Percentiles rank a stretch among this genome's conserved stretches.
Evolutionary conservation across 1,284 basidiomycete genomes (phyloP).

Genomic region (Xanthoconium separans): DNA sequence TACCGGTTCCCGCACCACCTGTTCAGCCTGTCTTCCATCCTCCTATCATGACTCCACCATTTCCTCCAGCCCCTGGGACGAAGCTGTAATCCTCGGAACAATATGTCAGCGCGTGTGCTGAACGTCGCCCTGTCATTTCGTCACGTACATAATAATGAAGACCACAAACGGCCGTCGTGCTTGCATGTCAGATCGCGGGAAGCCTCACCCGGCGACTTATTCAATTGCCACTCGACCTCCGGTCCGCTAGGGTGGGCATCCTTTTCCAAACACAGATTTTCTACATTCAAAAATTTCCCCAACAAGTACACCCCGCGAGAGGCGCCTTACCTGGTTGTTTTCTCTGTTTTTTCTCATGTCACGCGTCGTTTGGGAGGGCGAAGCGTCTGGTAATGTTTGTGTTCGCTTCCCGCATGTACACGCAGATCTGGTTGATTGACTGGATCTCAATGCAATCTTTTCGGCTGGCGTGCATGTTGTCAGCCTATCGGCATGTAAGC

Average conservation of each 20-base stretch:
- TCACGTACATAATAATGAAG: constrained; percentile 23
- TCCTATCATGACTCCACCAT: constrained; percentile 35
- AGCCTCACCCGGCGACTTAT: constrained; percentile 7
- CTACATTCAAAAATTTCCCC: neutral
- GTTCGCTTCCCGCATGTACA: neutral
- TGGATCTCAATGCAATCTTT: neutral
- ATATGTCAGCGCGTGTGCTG: neutral
- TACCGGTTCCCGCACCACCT: constrained; percentile 23
- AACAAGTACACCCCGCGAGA: neutral
- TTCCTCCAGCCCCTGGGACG: constrained; percentile 31
- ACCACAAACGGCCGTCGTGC: neutral
- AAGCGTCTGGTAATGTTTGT: neutral
- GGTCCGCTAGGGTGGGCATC: neutral
- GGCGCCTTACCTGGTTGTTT: neutral
- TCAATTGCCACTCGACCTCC: neutral
- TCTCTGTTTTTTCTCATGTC: constrained; percentile 22
- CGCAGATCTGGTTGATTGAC: neutral
- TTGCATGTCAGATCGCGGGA: constrained; percentile 11
- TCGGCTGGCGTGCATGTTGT: neutral
- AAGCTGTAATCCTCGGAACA: constrained; percentile 23
- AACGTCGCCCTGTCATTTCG: constrained; percentile 1
- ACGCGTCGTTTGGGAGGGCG: neutral
- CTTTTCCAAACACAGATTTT: constrained; percentile 7
- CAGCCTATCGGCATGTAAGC: neutral
- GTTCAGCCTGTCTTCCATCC: constrained; percentile 25